A percentile compares a stretch with the other conserved stretches of the same genome.
phyloP scores from a whole-genome alignment of 1,284 basidiomycete species.

The Heterobasidion irregulare region DNA sequence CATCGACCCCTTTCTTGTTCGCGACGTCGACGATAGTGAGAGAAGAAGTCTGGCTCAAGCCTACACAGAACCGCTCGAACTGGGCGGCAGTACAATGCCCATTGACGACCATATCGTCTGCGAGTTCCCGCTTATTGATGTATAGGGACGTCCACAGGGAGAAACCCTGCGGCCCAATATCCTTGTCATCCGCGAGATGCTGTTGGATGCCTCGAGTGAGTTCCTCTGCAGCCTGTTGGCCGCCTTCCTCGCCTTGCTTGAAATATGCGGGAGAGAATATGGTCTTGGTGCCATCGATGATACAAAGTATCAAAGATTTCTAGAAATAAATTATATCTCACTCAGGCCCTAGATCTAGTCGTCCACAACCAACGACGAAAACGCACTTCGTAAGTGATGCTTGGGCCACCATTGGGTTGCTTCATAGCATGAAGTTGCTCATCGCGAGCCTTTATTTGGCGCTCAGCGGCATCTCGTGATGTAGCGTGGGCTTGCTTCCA shows the following conservation, averaged over 20 bases:
- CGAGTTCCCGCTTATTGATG: constrained; percentile 51
- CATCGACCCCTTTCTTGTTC: constrained; percentile 50
- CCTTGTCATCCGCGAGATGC: constrained; percentile 50
- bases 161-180: constrained; percentile 43
- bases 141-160: constrained; percentile 70
- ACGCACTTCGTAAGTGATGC: background rate
- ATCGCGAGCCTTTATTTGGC: constrained; percentile 53
- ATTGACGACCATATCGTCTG: constrained; percentile 38
- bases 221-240: constrained; percentile 54
- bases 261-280: constrained; percentile 55
- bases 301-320: constrained; percentile 59
- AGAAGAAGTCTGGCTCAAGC: constrained; percentile 64
- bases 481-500: constrained; percentile 64
- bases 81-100: constrained; percentile 54
- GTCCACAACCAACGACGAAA: background rate
- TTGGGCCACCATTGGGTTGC: background rate
- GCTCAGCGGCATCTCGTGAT: constrained; percentile 48
- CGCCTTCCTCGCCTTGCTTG: constrained; percentile 57
- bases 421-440: constrained; percentile 27
- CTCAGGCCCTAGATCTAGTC: too few species aligned
- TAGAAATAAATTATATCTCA: constrained; percentile 18
- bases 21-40: constrained; percentile 70
- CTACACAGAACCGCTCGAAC: constrained; percentile 57
- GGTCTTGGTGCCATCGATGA: constrained; percentile 65
- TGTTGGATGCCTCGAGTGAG: constrained; percentile 59